Percentiles rank a stretch among this genome's conserved stretches.
phyloP scores from a whole-genome alignment of 2,329 filamentous ascomycete genomes.

The Escovopsis weberi region DNA sequence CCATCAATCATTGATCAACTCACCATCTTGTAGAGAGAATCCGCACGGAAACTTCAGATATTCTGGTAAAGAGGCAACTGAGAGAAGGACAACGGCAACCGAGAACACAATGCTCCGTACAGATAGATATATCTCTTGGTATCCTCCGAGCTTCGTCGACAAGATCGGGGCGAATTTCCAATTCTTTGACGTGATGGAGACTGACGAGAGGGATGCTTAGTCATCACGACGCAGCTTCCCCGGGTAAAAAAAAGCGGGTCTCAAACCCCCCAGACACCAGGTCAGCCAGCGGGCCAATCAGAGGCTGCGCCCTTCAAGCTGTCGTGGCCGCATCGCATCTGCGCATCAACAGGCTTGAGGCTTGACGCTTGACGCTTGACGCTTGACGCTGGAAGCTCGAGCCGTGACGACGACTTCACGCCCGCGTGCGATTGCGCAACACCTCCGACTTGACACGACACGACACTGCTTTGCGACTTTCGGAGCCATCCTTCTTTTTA shows the following conservation, averaged over 20 bases:
- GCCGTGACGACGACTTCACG: neutral
- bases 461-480: neutral
- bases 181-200: conserved; percentile 6
- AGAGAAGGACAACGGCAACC: too few species aligned
- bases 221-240: too few species aligned
- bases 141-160: too few species aligned
- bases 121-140: too few species aligned
- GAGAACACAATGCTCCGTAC: too few species aligned
- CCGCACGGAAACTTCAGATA: too few species aligned
- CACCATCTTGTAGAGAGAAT: too few species aligned
- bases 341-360: neutral
- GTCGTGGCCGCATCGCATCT: conserved; percentile 19
- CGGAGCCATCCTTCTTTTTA: neutral
- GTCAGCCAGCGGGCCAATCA: conserved; percentile 17
- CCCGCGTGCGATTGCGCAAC: neutral
- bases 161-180: neutral
- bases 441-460: neutral
- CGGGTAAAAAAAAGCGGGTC: conserved; percentile 1
- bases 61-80: too few species aligned
- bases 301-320: conserved; percentile 16
- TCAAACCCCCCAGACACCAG: conserved; percentile 3
- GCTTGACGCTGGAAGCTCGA: neutral
- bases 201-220: too few species aligned
- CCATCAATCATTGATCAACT: too few species aligned
- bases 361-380: neutral